phyloP scores from a whole-genome alignment of 108 stramenopile species.

The Bacterosira constricta region DNA sequence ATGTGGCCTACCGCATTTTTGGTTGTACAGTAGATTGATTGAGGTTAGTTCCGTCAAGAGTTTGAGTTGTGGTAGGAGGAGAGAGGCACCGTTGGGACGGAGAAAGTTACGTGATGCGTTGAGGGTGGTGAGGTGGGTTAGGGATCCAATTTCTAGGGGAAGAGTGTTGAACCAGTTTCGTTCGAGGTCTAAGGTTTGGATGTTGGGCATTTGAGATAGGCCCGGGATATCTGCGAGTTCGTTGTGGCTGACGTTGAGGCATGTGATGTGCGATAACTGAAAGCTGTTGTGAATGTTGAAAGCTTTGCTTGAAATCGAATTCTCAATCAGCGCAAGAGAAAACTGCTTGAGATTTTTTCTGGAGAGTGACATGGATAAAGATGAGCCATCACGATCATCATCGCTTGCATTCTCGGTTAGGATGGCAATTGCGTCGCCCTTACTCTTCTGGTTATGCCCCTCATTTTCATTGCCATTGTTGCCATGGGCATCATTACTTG shows the following conservation, averaged over 20 bases:
- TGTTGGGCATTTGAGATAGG: neutral
- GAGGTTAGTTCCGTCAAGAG: conserved; percentile 1
- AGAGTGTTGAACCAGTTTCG: conserved; percentile 36
- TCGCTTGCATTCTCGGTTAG: too few relatives aligned
- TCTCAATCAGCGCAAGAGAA: too few relatives aligned
- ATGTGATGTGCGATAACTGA: too few relatives aligned
- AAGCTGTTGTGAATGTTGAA: too few relatives aligned
- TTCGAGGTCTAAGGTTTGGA: neutral
- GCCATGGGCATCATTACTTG: too few relatives aligned
- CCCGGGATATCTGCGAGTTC: conserved; percentile 16
- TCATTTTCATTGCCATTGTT: too few relatives aligned
- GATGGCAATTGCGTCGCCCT: too few relatives aligned
- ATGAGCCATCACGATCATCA: too few relatives aligned
- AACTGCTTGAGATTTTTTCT: too few relatives aligned
- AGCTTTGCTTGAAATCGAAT: too few relatives aligned
- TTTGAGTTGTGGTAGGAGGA: neutral
- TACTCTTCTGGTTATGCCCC: too few relatives aligned
- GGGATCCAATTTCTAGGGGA: conserved; percentile 7
- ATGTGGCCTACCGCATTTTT: conserved; percentile 26
- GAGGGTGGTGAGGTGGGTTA: conserved; percentile 10
- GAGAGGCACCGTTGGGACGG: conserved; percentile 15
- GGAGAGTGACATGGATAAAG: too few relatives aligned
- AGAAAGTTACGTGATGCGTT: conserved; percentile 39
- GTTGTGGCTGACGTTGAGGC: conserved; percentile 26
- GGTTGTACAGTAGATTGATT: conserved; percentile 25